Conservation (phyloP, 169 alveolate genomes). For the Cryptosporidium parvum region DNA sequence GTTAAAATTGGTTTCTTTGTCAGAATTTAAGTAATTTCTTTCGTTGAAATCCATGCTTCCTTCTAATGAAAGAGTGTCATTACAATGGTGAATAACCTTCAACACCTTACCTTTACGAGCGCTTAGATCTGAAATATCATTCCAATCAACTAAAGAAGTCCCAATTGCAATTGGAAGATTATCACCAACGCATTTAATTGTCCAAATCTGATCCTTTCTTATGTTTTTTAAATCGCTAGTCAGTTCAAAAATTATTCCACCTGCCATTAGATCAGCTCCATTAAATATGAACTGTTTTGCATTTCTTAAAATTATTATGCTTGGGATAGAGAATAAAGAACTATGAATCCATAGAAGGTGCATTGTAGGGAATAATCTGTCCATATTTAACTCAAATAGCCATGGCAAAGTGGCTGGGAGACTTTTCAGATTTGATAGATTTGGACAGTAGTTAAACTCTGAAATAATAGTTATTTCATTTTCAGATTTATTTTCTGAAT, state of each 20-base stretch:
- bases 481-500: not conserved
- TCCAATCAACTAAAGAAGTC: slow-evolving; percentile 64
- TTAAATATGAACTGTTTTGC: slow-evolving; percentile 46
- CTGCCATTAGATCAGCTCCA: slow-evolving; percentile 71
- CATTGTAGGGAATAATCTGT: slow-evolving; percentile 38
- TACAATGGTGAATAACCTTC: slow-evolving; percentile 36
- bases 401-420: slow-evolving; percentile 42
- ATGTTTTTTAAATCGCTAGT: slow-evolving; percentile 1
- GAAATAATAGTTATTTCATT: not conserved
- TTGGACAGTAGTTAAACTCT: slow-evolving; percentile 1
- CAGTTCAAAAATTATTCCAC: slow-evolving; percentile 28
- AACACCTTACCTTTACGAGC: slow-evolving; percentile 30
- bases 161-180: slow-evolving; percentile 58
- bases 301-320: slow-evolving; percentile 7
- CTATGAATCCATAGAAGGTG: slow-evolving; percentile 61
- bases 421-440: slow-evolving; percentile 10
- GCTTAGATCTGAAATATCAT: slow-evolving; percentile 4
- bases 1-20: not conserved
- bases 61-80: slow-evolving; percentile 56
- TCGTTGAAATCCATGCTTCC: slow-evolving; percentile 37
- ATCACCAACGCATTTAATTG: slow-evolving; percentile 27
- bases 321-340: slow-evolving; percentile 11
- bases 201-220: slow-evolving; percentile 64
- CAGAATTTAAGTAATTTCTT: not conserved
- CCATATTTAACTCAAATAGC: slow-evolving; percentile 28